Evolutionary conservation across 495 filamentous ascomycete genomes (phyloP), one percentile per base, ranked within the genome.

Genomic region (Penicillium angulare): DNA sequence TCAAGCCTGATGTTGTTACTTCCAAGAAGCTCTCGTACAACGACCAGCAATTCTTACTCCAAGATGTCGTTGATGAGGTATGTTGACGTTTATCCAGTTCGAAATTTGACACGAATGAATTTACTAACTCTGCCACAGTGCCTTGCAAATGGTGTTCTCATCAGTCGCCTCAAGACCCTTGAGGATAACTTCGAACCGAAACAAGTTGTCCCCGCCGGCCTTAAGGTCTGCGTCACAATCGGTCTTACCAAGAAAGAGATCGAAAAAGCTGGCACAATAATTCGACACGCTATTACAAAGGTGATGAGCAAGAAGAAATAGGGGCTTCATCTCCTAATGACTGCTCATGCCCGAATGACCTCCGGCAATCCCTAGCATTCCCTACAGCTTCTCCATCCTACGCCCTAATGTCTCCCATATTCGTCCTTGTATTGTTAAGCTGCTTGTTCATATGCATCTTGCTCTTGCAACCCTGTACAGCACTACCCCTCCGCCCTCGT

Each of bases 61-160:
- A 95, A 64, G 93, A 99, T 65, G 80, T 87, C 53, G 88, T 95
- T 10, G 93, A 99, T 56, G 93, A 99, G 85, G 91, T 95, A 76
- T 46, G 77, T 63, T 45, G 20, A 9, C 17, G 1, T 31, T 12
- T 7, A 23, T 1, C 7, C 9, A 42, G 9, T 24, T 8, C 1
- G 10, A 24, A 7, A 26, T 2, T 0, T 3, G 15, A 5, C 10
- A 32, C 9, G 8, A 17, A 18, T 10, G 2, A 32, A 7, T 17
- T 22, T 13, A 22, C 52, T 61, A 56, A 64, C 34, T 29, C 20
- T 13, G 38, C 41, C 41, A 10, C 50, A 91, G 87, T 68, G 80
- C 21, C 79, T 97, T 40, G 79, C 84, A 20, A 95, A 96, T 60
- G 87, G 90, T 32, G 89, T 97, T 18, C 72, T 97, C 20, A 87